Evolutionary conservation across 106 monocot species (phyloP).

Genomic region (Dendrobium catenatum): DNA sequence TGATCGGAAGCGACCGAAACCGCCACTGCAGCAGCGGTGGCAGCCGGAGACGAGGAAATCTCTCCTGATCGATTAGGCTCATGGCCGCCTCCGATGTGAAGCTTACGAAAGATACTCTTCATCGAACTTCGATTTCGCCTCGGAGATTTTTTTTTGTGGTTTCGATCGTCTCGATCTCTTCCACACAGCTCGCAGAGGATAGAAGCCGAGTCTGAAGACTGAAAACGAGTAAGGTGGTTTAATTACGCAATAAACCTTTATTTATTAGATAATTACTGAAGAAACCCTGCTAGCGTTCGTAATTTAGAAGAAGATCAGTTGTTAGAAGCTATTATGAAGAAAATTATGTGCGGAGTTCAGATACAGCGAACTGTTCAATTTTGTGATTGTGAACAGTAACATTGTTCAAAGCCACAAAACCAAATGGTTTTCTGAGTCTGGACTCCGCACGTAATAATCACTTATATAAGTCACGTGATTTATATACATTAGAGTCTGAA

Average conservation of each 20-base stretch:
- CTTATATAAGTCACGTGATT: no score
- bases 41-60: neutral
- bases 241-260: neutral
- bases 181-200: neutral
- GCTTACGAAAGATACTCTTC: constrained; percentile 14
- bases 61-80: constrained; percentile 8
- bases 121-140: constrained; percentile 3
- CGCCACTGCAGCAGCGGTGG: neutral
- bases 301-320: neutral
- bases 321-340: no score
- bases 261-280: neutral
- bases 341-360: no score
- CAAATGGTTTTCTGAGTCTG: no score
- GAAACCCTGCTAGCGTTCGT: neutral
- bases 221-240: neutral
- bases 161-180: neutral
- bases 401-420: no score
- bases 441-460: no score
- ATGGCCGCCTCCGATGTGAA: constrained; percentile 12
- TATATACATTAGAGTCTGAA: no score
- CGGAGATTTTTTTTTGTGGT: neutral
- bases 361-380: no score
- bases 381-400: no score
- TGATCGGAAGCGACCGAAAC: constrained; percentile 4
- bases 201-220: neutral